Conservation (phyloP, 805 yeast genomes). For the Ogataea henricii region DNA sequence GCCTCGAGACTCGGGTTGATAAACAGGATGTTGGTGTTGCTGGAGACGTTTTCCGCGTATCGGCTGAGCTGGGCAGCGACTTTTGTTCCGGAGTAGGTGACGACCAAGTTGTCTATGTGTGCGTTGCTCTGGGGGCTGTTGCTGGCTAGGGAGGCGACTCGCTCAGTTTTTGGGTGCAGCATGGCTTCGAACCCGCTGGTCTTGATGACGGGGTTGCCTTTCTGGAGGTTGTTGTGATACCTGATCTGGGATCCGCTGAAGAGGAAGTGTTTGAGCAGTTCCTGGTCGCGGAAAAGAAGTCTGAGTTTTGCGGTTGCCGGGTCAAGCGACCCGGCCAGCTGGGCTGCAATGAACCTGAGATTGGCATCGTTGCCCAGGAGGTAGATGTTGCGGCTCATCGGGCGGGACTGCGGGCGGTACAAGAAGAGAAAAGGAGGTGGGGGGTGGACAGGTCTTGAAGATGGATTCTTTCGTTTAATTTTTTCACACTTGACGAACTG, state of each 20-base stretch:
- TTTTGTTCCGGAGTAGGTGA: constrained; percentile 11
- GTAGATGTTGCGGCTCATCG: constrained; percentile 19
- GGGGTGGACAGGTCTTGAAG: not conserved
- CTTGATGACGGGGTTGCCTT: constrained; percentile 14
- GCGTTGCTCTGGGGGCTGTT: not conserved
- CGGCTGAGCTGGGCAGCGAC: constrained; percentile 4
- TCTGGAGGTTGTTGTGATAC: constrained; percentile 14
- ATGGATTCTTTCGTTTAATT: not conserved
- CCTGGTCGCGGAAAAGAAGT: constrained; percentile 13
- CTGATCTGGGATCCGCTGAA: constrained; percentile 16
- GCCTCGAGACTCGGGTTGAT: constrained; percentile 28
- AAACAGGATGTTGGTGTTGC: constrained; percentile 26
- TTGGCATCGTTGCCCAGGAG: constrained; percentile 23
- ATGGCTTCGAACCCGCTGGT: constrained; percentile 9
- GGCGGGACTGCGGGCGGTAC: not conserved
- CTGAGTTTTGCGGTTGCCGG: constrained; percentile 7
- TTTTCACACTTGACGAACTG: not conserved
- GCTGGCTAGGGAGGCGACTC: not conserved
- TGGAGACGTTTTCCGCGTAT: constrained; percentile 14
- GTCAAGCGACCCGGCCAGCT: constrained; percentile 15
- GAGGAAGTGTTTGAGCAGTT: constrained; percentile 10
- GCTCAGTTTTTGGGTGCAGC: constrained; percentile 4
- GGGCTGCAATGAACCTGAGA: constrained; percentile 24
- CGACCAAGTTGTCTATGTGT: constrained; percentile 16
- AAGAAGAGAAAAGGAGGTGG: not conserved